phyloP scores from a whole-genome alignment of 352 stramenopile species.

The Globisporangium heterothallicum region DNA sequence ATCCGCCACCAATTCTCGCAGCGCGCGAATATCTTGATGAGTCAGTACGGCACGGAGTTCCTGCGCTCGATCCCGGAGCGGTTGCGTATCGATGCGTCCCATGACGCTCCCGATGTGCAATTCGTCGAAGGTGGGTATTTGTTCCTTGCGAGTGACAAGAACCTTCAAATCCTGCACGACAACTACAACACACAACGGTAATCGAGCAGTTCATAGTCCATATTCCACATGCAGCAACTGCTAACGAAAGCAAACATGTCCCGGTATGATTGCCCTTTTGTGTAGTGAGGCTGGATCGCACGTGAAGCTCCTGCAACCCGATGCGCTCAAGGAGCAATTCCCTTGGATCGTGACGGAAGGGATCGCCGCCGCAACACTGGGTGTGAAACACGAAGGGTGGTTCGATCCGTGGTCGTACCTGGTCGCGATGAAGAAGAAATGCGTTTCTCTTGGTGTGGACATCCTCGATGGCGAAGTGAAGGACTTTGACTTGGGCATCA shows the following conservation, averaged over 20 bases:
- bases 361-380: conserved; percentile 51
- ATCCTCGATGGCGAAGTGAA: conserved; percentile 69
- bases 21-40: conserved; percentile 71
- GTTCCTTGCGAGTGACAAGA: conserved; percentile 70
- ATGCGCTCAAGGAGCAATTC: conserved; percentile 53
- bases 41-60: conserved; percentile 77
- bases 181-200: conserved; percentile 61
- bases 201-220: too few species aligned
- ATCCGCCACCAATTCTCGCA: conserved; percentile 84
- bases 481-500: conserved; percentile 44
- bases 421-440: conserved; percentile 69
- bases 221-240: too few species aligned
- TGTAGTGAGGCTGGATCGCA: conserved; percentile 33
- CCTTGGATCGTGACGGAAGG: conserved; percentile 73
- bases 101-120: conserved; percentile 66
- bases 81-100: conserved; percentile 35
- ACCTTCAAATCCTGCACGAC: conserved; percentile 37
- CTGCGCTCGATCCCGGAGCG: conserved; percentile 39
- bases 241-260: neutral
- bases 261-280: neutral
- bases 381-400: conserved; percentile 72
- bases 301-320: conserved; percentile 47
- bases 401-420: conserved; percentile 84
- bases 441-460: conserved; percentile 60
- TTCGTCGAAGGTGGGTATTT: conserved; percentile 81